Conservation (phyloP, 2,329 filamentous ascomycete genomes). For the Claviceps capensis region DNA sequence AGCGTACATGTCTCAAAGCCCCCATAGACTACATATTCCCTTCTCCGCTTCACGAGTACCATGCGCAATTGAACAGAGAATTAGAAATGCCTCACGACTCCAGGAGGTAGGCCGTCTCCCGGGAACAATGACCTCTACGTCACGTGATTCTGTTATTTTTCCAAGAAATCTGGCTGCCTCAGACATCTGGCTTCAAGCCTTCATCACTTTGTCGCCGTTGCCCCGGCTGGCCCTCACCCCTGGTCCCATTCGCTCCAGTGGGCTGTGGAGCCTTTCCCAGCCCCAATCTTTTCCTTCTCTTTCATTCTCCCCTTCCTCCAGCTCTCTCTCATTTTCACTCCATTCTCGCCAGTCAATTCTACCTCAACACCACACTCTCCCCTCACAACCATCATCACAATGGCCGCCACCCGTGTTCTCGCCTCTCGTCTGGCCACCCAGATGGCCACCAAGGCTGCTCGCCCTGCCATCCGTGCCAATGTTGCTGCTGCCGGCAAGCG, state of each 20-base stretch:
- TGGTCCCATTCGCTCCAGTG: conserved; percentile 12
- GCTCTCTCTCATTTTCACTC: conserved; percentile 21
- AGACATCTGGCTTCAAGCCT: conserved; percentile 3
- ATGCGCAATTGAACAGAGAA: no score
- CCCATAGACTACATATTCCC: no score
- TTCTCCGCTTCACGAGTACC: no score
- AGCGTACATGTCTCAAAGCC: no score
- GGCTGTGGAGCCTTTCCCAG: conserved; percentile 21
- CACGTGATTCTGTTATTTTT: no score
- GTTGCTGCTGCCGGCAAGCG: conserved; percentile 56
- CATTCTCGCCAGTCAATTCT: conserved; percentile 18
- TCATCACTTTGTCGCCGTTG: conserved; percentile 17
- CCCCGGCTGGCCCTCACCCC: conserved; percentile 21
- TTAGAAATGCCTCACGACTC: no score
- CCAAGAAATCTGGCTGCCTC: conserved; percentile 10
- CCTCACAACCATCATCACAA: conserved; percentile 51
- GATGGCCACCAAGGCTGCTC: conserved; percentile 66
- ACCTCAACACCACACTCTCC: conserved; percentile 12
- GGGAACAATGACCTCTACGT: conserved; percentile 4
- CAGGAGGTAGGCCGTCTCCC: conserved; percentile 12
- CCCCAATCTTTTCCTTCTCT: conserved; percentile 24
- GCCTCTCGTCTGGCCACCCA: conserved; percentile 64
- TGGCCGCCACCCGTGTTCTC: conserved; percentile 68
- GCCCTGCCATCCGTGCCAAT: conserved; percentile 56
- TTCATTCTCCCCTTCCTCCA: conserved; percentile 24